A percentile compares a stretch with the other conserved stretches of the same genome.
Evolutionary conservation across 2,329 filamentous ascomycete genomes (phyloP).

Genomic region (Daldinia eschscholtzii): DNA sequence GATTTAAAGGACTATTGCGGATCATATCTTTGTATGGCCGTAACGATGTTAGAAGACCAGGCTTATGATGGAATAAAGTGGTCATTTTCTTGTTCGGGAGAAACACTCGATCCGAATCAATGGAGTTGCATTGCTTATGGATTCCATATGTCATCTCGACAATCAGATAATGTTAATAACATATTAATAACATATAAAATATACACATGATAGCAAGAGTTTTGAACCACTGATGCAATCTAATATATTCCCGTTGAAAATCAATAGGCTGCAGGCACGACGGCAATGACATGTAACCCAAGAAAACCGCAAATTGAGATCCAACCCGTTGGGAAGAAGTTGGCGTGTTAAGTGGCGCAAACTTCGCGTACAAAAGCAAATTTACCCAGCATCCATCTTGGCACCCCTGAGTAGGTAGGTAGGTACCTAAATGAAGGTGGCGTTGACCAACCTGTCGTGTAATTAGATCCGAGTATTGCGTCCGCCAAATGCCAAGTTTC

Average conservation of each 20-base stretch:
- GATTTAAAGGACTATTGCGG: neutral
- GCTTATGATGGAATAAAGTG: conserved; percentile 4
- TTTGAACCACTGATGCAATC: neutral
- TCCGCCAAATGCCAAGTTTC: neutral
- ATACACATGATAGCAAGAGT: neutral
- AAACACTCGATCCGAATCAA: neutral
- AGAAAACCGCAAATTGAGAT: neutral
- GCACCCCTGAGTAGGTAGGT: neutral
- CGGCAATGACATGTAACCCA: neutral
- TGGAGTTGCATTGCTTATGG: neutral
- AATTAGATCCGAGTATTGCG: neutral
- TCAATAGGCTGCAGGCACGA: neutral
- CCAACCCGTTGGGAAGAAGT: neutral
- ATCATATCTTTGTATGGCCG: neutral
- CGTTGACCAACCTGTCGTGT: neutral
- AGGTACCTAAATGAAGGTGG: neutral
- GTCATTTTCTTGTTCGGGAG: neutral
- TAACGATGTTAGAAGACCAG: neutral
- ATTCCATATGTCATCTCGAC: neutral
- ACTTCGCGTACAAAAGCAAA: neutral
- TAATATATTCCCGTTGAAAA: neutral
- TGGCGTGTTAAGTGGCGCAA: neutral
- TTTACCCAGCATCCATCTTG: neutral
- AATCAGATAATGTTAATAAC: neutral
- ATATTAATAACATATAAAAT: neutral